Conservation (phyloP, 345 rosid genomes). For the Hevea brasiliensis region DNA sequence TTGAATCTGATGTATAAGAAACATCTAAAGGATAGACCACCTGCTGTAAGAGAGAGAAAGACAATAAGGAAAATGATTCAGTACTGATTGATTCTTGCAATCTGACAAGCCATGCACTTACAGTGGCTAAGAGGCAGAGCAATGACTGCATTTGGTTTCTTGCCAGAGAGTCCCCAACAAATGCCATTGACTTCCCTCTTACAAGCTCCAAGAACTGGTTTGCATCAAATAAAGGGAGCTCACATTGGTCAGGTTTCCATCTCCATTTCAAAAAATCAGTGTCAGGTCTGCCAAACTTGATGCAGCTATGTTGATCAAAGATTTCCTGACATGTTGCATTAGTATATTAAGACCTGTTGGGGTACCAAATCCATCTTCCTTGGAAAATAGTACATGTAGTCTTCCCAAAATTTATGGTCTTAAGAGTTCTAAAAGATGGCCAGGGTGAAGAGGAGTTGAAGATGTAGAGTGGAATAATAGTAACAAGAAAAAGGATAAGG, state of each 20-base stretch:
- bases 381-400: constrained; percentile 35
- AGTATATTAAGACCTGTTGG: constrained; percentile 32
- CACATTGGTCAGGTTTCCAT: constrained; percentile 38
- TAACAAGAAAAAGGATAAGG: constrained; percentile 16
- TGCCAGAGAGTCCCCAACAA: background rate
- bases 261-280: constrained; percentile 50
- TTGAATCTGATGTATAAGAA: constrained; percentile 48
- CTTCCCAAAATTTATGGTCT: constrained; percentile 11
- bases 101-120: too few relatives aligned
- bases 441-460: constrained; percentile 5
- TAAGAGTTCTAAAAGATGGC: background rate
- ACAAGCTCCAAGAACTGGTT: background rate
- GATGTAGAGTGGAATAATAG: constrained; percentile 24
- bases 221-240: background rate
- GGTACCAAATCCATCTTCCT: constrained; percentile 42
- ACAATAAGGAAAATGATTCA: too few relatives aligned
- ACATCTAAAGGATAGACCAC: constrained; percentile 69
- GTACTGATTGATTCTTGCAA: too few relatives aligned
- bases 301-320: constrained; percentile 48
- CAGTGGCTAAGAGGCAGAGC: background rate
- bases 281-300: constrained; percentile 48
- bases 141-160: background rate
- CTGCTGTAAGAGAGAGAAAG: constrained; percentile 26
- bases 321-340: constrained; percentile 37
- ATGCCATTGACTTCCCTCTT: background rate